Evolutionary conservation across 768 basidiomycete genomes (phyloP).

Genomic region (Boletus fagicola): DNA sequence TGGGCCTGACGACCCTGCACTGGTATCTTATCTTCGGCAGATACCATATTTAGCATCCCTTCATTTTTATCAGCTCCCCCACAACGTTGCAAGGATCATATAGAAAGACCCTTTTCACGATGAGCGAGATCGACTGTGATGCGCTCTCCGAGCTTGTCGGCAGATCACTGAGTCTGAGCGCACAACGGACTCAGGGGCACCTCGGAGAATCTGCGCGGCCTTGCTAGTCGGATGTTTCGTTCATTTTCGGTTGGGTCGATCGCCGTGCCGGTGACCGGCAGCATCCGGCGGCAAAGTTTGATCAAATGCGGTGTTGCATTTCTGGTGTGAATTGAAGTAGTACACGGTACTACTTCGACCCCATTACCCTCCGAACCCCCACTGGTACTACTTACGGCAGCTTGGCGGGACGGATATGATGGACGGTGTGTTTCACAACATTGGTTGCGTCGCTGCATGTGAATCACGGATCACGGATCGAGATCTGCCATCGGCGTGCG

Average conservation of each 20-base stretch:
- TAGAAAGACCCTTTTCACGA: too few species aligned
- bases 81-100: neutral
- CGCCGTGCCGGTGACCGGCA: neutral
- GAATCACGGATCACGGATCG: neutral
- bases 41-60: too few species aligned
- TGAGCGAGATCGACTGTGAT: too few species aligned
- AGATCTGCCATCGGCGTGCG: too few species aligned
- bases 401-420: neutral
- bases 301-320: conserved; percentile 9
- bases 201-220: neutral
- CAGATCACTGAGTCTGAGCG: neutral
- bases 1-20: too few species aligned
- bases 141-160: too few species aligned
- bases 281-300: neutral
- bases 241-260: neutral
- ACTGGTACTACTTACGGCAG: neutral
- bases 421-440: neutral
- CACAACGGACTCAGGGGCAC: neutral
- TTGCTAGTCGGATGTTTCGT: too few species aligned
- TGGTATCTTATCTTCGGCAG: too few species aligned
- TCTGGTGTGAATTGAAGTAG: neutral
- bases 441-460: too few species aligned
- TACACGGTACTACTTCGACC: too few species aligned
- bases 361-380: neutral
- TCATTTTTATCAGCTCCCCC: neutral